These are phyloP conservation scores for Gastrolobium villosum DNA, from an alignment of 306 rosid genomes.

Conservation along the genomic window DNA sequence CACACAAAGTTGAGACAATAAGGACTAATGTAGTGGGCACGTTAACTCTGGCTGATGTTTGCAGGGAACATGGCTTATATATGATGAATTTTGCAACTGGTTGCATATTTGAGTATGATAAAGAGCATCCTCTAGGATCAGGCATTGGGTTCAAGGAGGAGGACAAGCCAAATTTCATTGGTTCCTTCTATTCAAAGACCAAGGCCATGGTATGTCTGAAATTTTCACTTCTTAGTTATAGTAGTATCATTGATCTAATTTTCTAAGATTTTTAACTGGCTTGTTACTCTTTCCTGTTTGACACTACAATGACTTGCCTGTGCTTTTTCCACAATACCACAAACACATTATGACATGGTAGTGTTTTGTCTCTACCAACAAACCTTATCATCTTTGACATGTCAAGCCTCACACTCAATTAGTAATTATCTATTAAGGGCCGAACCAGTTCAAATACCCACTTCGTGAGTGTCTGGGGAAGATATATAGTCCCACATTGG, in stretches of 20 bases:
- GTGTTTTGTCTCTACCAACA: background rate
- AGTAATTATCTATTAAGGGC: background rate
- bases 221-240: slow-evolving; percentile 18
- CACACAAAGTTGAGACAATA: slow-evolving; percentile 70
- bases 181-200: slow-evolving; percentile 79
- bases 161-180: slow-evolving; percentile 72
- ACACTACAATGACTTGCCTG: background rate
- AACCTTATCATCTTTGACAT: background rate
- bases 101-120: slow-evolving; percentile 79
- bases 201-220: slow-evolving; percentile 69
- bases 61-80: slow-evolving; percentile 63
- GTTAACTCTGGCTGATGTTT: slow-evolving; percentile 72
- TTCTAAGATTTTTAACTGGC: background rate
- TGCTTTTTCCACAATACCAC: background rate
- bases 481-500: too few relatives aligned
- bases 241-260: background rate
- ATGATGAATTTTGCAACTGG: slow-evolving; percentile 84
- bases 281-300: background rate
- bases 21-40: slow-evolving; percentile 75
- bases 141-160: slow-evolving; percentile 79
- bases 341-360: background rate
- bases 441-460: too few relatives aligned
- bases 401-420: background rate
- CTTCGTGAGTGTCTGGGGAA: too few relatives aligned
- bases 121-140: slow-evolving; percentile 66